Base-by-base conservation (phyloP, 2,329 filamentous ascomycete genomes). In the Alternaria arbusti region DNA sequence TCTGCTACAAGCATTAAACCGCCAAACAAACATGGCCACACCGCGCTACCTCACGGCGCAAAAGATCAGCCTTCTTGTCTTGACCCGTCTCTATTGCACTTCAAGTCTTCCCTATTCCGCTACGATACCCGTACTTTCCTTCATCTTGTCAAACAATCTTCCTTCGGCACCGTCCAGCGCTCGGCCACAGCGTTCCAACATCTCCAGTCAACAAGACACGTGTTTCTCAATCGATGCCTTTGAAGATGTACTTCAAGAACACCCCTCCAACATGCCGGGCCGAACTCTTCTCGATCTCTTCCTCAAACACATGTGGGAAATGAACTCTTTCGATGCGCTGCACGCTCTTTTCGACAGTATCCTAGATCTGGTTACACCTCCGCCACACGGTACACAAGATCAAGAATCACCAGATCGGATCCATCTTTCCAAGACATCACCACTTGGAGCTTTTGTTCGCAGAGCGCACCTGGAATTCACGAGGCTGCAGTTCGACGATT, bases 201-300 rank as follows among this genome's bases (percentile, higher is more conserved):
- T 52, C 40, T 65, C 54, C 78, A 81, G 46, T 59, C 82, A 71
- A 71, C 78, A 70, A 65, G 74, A 74, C 70, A 73, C 64, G 65
- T 77, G 66, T n/a, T 65, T 76, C 58, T 74, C 72, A 11, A 76
- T 77, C 45, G 61, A 72, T 44, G 82, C 82, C 58, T 82, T 88
- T 55, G 83, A 87, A 69, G 74, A 82, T 65, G 79, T 82, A 5
- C 79, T 86, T 6, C 79, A 81, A 22, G 58, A 64, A 32, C 83
- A 82, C 65, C 72, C 80, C 12, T 87, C 86, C 1, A 84, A 79
- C 9, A 82, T 93, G 60, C 91, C 93, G 0, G 93, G 93, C 3
- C 87, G 91, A 51, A 90, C 87, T n/a, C 82, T 97, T n/a, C 96
- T 94, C 89, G 94, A 98, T 75, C 83, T 91, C 3, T 92, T 97